Evolutionary conservation across 169 alveolate species (phyloP).

Genomic region (Ichthyophthirius multifiliis): DNA sequence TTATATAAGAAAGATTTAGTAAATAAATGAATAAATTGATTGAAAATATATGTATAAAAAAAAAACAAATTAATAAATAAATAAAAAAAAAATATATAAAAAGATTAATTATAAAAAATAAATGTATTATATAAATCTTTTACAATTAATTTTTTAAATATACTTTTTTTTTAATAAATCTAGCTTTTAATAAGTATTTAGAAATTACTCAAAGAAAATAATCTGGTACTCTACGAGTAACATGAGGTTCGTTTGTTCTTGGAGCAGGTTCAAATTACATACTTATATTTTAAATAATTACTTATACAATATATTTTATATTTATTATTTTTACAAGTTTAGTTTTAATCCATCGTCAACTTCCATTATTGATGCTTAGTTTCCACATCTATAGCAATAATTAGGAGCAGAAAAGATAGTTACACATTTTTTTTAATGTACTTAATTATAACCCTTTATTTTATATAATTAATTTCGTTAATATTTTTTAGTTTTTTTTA

Average conservation of each 20-base stretch:
- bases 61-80: no score
- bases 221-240: slow-evolving; percentile 44
- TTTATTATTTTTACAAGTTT: slow-evolving; percentile 48
- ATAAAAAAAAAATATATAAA: no score
- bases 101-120: no score
- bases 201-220: slow-evolving; percentile 28
- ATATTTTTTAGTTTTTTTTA: slow-evolving; percentile 38
- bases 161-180: no score
- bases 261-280: slow-evolving; percentile 45
- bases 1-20: no score
- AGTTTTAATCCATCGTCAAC: slow-evolving; percentile 90
- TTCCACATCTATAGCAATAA: slow-evolving; percentile 99
- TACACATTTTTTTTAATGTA: slow-evolving; percentile 91
- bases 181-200: neutral
- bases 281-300: slow-evolving; percentile 5
- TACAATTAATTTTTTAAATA: no score
- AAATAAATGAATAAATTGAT: no score
- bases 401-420: slow-evolving; percentile 99
- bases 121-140: no score
- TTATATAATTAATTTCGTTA: neutral
- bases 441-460: slow-evolving; percentile 65
- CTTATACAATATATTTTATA: neutral
- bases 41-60: no score
- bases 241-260: slow-evolving; percentile 40
- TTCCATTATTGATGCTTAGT: slow-evolving; percentile 98